These are phyloP conservation scores for Lactifluus subvellereus DNA, from an alignment of 768 basidiomycete genomes.

Conservation along the genomic window DNA sequence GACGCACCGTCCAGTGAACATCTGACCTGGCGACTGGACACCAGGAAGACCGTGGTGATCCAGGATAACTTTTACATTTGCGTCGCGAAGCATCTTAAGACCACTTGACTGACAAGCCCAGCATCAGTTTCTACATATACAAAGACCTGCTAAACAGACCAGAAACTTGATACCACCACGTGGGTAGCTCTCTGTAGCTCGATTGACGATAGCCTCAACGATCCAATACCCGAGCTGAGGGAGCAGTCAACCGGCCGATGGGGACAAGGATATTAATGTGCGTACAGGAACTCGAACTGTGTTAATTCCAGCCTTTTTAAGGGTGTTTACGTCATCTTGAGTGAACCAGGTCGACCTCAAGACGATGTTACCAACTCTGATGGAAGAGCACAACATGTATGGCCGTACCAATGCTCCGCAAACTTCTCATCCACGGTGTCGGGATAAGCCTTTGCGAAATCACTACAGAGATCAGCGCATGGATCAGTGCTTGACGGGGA, in stretches of 20 bases:
- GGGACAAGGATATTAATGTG: not conserved
- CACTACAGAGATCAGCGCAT: constrained; percentile 33
- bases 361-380: not conserved
- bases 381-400: not conserved
- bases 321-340: constrained; percentile 49
- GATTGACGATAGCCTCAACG: constrained; percentile 63
- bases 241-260: not conserved
- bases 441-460: constrained; percentile 55
- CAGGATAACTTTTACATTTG: constrained; percentile 64
- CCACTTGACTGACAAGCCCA: constrained; percentile 49
- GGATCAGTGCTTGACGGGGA: constrained; percentile 45
- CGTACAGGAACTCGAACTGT: constrained; percentile 72
- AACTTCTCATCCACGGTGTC: constrained; percentile 49
- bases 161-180: constrained; percentile 63
- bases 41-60: constrained; percentile 71
- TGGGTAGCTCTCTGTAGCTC: constrained; percentile 55
- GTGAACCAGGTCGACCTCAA: constrained; percentile 67
- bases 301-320: constrained; percentile 56
- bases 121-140: not conserved
- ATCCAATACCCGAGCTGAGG: constrained; percentile 77
- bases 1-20: constrained; percentile 62
- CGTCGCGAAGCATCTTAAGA: constrained; percentile 49
- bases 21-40: constrained; percentile 52
- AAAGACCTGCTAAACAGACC: constrained; percentile 32
- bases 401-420: constrained; percentile 52